These are phyloP conservation scores for Balakata baccata DNA, from an alignment of 345 rosid genomes.

Conservation along the genomic window DNA sequence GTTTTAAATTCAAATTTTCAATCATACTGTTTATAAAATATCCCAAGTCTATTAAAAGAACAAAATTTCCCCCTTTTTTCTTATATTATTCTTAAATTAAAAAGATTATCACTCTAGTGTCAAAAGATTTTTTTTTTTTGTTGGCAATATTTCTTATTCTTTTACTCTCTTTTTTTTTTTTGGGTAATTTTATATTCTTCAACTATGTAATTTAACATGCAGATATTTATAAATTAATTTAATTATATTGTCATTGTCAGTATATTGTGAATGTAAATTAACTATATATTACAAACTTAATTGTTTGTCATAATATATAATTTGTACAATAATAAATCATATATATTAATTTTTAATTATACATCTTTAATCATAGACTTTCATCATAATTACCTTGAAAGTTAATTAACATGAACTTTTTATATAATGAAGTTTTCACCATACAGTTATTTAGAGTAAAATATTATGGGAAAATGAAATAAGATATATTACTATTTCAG, in stretches of 20 bases:
- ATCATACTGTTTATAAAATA: too few species aligned
- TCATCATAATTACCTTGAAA: not conserved
- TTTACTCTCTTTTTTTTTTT: not conserved
- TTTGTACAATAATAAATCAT: not conserved
- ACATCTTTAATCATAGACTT: not conserved
- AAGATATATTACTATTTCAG: too few species aligned
- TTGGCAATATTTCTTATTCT: not conserved
- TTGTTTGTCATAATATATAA: not conserved
- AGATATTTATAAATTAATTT: too few species aligned
- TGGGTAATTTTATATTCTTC: not conserved
- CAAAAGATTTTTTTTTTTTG: not conserved
- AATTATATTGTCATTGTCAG: too few species aligned
- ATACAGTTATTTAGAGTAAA: too few species aligned
- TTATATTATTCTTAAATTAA: too few species aligned
- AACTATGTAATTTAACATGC: not conserved
- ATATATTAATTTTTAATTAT: not conserved
- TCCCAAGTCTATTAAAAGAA: too few species aligned
- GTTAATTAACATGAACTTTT: not conserved
- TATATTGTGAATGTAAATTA: too few species aligned
- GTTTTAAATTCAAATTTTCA: too few species aligned
- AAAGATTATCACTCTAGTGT: too few species aligned
- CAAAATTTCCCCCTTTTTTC: too few species aligned
- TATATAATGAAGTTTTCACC: not conserved
- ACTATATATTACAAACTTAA: not conserved
- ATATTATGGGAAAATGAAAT: too few species aligned